phyloP scores from a whole-genome alignment of 805 yeast genomes.

The Yarrowia sp. region DNA sequence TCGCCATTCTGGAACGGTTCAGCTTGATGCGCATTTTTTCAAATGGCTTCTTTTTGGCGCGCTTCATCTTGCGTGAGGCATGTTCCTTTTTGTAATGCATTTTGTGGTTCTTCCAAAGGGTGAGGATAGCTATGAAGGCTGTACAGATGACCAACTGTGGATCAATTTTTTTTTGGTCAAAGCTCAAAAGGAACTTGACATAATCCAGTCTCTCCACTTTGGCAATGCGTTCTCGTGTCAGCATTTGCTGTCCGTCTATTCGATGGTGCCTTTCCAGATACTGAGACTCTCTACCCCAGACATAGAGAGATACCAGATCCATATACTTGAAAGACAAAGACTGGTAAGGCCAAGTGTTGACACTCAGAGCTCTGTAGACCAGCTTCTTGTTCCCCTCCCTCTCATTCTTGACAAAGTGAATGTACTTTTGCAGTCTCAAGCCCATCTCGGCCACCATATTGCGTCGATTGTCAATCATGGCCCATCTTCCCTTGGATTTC shows the following conservation, averaged over 20 bases:
- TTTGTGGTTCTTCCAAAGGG: constrained; percentile 1
- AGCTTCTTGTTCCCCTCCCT: constrained; percentile 5
- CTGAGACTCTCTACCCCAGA: constrained; percentile 10
- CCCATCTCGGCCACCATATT: constrained; percentile 2
- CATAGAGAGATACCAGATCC: constrained; percentile 7
- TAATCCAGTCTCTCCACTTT: constrained; percentile 1
- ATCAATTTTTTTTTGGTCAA: constrained; percentile 13
- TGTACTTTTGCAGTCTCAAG: not conserved
- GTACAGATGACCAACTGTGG: constrained; percentile 14
- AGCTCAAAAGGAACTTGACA: not conserved
- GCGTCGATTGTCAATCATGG: not conserved
- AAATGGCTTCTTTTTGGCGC: not conserved
- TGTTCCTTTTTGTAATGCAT: constrained; percentile 3
- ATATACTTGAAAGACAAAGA: not conserved
- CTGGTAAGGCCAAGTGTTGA: not conserved
- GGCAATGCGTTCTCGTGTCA: constrained; percentile 4
- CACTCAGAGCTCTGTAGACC: not conserved
- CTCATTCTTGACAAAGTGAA: constrained; percentile 11
- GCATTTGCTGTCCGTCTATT: not conserved
- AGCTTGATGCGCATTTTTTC: not conserved
- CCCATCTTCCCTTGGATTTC: not conserved
- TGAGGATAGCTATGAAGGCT: not conserved
- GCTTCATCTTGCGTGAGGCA: not conserved
- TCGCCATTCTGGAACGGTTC: not conserved
- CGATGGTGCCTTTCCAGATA: constrained; percentile 2